phyloP scores from a whole-genome alignment of 148 eudicot genomes.

The Beta vulgaris region DNA sequence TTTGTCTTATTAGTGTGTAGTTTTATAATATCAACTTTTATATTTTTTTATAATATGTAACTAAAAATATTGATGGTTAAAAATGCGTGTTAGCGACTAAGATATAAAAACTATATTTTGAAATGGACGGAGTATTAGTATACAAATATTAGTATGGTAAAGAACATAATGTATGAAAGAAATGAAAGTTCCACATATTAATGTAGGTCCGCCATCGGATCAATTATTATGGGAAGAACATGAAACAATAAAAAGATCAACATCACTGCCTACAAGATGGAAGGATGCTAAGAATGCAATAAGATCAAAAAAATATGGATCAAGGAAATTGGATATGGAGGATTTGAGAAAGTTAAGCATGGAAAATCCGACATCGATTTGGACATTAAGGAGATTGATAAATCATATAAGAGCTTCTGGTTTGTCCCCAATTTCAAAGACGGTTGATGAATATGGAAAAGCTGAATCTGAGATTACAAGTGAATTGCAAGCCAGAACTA shows the following conservation, averaged over 20 bases:
- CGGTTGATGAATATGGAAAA: conserved; percentile 56
- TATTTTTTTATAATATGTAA: too few relatives aligned
- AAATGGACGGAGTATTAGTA: too few relatives aligned
- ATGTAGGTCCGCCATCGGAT: conserved; percentile 56
- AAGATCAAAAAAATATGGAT: conserved; percentile 42
- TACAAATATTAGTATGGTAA: too few relatives aligned
- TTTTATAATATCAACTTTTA: too few relatives aligned
- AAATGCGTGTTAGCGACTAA: too few relatives aligned
- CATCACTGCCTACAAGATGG: conserved; percentile 42
- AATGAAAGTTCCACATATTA: too few relatives aligned
- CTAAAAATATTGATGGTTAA: too few relatives aligned
- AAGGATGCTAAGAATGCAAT: conserved; percentile 28
- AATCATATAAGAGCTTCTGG: conserved; percentile 50
- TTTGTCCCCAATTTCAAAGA: conserved; percentile 52
- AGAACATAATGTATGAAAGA: too few relatives aligned
- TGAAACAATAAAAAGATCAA: conserved; percentile 26
- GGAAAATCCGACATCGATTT: conserved; percentile 43
- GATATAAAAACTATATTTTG: too few relatives aligned
- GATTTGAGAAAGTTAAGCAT: conserved; percentile 49
- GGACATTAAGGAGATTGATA: conserved; percentile 58
- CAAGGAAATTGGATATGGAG: conserved; percentile 52
- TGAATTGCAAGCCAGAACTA: conserved; percentile 60
- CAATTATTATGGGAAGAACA: conserved; percentile 35
- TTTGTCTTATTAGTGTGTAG: too few relatives aligned
- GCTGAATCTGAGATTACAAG: conserved; percentile 62